Conservation (phyloP, 202 grass and related monocot genomes). For the Zizania palustris region DNA sequence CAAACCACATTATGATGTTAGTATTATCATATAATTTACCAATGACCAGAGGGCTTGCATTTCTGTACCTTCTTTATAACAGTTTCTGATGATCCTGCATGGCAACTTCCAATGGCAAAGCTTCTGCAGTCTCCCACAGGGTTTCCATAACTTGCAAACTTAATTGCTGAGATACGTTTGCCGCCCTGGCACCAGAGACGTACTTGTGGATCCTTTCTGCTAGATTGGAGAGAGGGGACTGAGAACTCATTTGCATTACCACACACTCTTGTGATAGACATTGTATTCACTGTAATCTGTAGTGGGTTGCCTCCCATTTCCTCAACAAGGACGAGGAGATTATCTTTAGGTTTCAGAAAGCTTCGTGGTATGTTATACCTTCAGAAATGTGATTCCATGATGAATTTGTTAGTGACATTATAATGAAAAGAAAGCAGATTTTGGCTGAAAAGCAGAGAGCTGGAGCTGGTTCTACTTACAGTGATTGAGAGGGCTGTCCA, state of each 20-base stretch:
- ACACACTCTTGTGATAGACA: slow-evolving; percentile 55
- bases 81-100: slow-evolving; percentile 38
- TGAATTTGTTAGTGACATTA: slow-evolving; percentile 7
- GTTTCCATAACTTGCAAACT: slow-evolving; percentile 67
- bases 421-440: slow-evolving; percentile 6
- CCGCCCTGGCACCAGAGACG: slow-evolving; percentile 50
- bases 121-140: slow-evolving; percentile 39
- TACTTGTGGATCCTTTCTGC: slow-evolving; percentile 35
- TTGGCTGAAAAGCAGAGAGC: not conserved
- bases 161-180: slow-evolving; percentile 44
- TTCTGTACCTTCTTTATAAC: slow-evolving; percentile 47
- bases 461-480: slow-evolving; percentile 51
- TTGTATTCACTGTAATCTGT: slow-evolving; percentile 66
- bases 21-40: not conserved
- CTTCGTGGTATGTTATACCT: slow-evolving; percentile 84
- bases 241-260: slow-evolving; percentile 41
- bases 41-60: not conserved
- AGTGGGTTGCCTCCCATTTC: slow-evolving; percentile 78
- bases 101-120: slow-evolving; percentile 50
- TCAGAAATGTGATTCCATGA: slow-evolving; percentile 13
- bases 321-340: slow-evolving; percentile 74
- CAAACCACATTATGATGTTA: not conserved
- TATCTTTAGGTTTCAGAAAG: slow-evolving; percentile 60
- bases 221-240: slow-evolving; percentile 24
- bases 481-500: slow-evolving; percentile 69